Percentiles rank a stretch among this genome's conserved stretches.
Evolutionary conservation across 2,329 filamentous ascomycete genomes (phyloP).

Genomic region (Cladophialophora immunda): DNA sequence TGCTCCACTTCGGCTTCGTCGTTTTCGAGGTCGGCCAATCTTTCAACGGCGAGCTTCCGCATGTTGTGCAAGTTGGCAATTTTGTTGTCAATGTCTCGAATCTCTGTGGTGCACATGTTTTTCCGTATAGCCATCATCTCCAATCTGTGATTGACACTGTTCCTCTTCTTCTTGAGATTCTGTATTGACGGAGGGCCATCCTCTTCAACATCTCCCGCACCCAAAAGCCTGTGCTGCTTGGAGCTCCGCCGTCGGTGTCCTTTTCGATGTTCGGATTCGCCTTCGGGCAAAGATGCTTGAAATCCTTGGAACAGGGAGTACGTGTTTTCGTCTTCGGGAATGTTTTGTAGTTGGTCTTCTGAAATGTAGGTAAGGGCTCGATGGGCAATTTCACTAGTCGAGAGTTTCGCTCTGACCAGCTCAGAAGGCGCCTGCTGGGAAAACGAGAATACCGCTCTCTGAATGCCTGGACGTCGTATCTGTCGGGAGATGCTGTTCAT

Average conservation of each 20-base stretch:
- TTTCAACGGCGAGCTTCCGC: conserved; percentile 88
- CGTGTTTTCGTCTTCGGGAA: conserved; percentile 82
- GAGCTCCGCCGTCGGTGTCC: conserved; percentile 74
- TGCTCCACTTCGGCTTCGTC: conserved; percentile 91
- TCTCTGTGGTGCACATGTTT: conserved; percentile 97
- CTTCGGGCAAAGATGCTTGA: conserved; percentile 84
- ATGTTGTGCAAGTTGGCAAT: conserved; percentile 92
- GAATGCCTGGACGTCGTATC: conserved; percentile 80
- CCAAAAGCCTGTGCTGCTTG: conserved; percentile 77
- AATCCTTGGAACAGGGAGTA: conserved; percentile 98
- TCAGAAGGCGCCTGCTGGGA: conserved; percentile 92
- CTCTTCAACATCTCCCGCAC: conserved; percentile 65
- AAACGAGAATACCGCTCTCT: conserved; percentile 90
- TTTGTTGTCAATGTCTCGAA: conserved; percentile 95
- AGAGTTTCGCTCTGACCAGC: conserved; percentile 89
- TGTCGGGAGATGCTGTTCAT: conserved; percentile 91
- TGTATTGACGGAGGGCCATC: conserved; percentile 73
- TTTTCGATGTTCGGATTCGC: conserved; percentile 69
- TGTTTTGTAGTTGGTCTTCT: conserved; percentile 87
- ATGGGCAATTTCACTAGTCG: conserved; percentile 90
- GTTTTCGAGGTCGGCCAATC: conserved; percentile 84
- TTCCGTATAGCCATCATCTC: conserved; percentile 93
- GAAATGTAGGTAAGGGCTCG: conserved; percentile 87
- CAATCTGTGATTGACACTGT: conserved; percentile 80
- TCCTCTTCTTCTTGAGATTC: conserved; percentile 81